A percentile compares a stretch with the other conserved stretches of the same genome.
These are phyloP conservation scores for Chenopodium formosanum DNA, from an alignment of 148 eudicot species.

Conservation along the genomic window DNA sequence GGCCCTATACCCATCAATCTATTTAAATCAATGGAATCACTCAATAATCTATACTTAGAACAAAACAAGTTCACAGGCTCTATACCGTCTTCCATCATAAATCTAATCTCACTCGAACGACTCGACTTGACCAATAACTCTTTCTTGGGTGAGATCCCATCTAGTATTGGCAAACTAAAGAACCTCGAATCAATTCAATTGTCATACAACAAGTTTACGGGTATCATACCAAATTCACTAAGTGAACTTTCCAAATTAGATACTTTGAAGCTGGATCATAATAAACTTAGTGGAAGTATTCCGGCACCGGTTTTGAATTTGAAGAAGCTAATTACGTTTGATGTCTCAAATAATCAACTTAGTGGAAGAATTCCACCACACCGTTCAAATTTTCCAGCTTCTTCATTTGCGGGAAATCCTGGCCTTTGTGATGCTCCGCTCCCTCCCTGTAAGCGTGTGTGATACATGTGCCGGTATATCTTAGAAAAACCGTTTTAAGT, in stretches of 20 bases:
- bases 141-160: neutral
- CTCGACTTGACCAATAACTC: too few relatives aligned
- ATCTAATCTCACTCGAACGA: neutral
- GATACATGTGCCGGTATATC: too few relatives aligned
- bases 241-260: conserved; percentile 42
- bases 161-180: neutral
- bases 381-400: conserved; percentile 36
- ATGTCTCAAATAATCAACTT: conserved; percentile 41
- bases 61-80: neutral
- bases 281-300: neutral
- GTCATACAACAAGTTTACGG: conserved; percentile 49
- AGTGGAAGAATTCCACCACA: conserved; percentile 45
- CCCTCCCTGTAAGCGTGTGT: neutral
- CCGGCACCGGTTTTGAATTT: conserved; percentile 39
- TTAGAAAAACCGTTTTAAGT: too few relatives aligned
- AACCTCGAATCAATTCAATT: conserved; percentile 39
- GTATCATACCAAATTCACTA: conserved; percentile 39
- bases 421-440: neutral
- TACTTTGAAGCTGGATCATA: neutral
- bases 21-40: neutral
- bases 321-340: conserved; percentile 34
- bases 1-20: neutral
- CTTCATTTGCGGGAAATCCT: conserved; percentile 44
- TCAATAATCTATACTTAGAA: neutral
- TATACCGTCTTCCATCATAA: neutral